phyloP scores from a whole-genome alignment of 2,329 filamentous ascomycete species.

The Fusarium acutatum region DNA sequence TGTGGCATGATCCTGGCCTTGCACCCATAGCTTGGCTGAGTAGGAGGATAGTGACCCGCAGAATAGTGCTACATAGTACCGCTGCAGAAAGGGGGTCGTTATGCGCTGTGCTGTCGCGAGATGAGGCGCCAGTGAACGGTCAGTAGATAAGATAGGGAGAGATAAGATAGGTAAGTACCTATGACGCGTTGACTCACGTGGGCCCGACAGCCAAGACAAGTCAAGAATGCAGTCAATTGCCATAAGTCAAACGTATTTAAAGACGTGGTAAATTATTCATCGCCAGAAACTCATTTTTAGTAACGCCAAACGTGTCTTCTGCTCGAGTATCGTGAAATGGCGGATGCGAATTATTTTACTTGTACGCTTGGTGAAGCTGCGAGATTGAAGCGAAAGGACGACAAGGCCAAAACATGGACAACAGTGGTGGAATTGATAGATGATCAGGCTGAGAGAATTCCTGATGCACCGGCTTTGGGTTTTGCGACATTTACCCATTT shows the following conservation, averaged over 20 bases:
- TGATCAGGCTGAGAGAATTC: conserved; percentile 51
- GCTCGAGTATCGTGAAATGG: neutral
- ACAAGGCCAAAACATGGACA: conserved; percentile 45
- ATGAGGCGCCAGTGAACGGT: neutral
- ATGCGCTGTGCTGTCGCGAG: fast-evolving
- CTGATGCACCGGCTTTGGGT: conserved; percentile 57
- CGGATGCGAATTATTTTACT: conserved; percentile 61
- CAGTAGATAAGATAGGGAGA: neutral
- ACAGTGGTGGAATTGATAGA: conserved; percentile 61
- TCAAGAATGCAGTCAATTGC: neutral
- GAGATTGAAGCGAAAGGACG: conserved; percentile 40
- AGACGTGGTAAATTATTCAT: no score
- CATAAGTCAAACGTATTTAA: neutral
- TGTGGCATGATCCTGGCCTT: neutral
- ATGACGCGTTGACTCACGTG: neutral
- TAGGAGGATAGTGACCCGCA: fast-evolving
- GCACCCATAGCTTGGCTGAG: neutral
- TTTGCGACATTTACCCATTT: conserved; percentile 50
- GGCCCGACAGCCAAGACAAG: neutral
- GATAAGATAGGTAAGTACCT: neutral
- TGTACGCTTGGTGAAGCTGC: conserved; percentile 68
- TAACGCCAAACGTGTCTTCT: fast-evolving
- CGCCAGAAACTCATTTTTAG: neutral
- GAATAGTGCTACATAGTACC: neutral
- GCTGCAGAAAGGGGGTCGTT: neutral